phyloP scores from a whole-genome alignment of 768 basidiomycete species.

The Rhizopogon vesiculosus region DNA sequence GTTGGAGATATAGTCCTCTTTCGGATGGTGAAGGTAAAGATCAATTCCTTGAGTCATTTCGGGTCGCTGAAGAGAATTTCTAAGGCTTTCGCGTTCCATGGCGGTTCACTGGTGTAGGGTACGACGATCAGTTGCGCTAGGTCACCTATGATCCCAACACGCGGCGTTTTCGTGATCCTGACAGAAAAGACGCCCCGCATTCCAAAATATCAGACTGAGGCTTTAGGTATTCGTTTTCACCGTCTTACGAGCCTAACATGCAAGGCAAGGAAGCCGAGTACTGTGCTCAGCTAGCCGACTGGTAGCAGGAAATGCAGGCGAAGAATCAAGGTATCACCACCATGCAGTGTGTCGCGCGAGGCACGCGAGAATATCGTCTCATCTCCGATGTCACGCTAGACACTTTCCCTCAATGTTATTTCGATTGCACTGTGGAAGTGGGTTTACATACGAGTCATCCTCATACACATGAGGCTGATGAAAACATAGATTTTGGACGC shows the following conservation, averaged over 20 bases:
- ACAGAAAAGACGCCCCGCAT: conserved; percentile 32
- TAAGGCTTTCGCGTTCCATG: conserved; percentile 30
- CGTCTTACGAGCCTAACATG: conserved; percentile 38
- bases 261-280: conserved; percentile 35
- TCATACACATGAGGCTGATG: neutral
- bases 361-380: conserved; percentile 37
- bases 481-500: conserved; percentile 44
- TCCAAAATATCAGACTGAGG: conserved; percentile 25
- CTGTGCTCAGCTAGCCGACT: conserved; percentile 40
- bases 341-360: conserved; percentile 7
- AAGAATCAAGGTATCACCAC: conserved; percentile 11
- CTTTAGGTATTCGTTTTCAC: conserved; percentile 35
- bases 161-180: conserved; percentile 34
- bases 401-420: conserved; percentile 43
- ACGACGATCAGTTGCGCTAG: conserved; percentile 47
- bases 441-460: conserved; percentile 6
- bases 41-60: neutral
- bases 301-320: conserved; percentile 40
- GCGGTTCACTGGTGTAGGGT: conserved; percentile 38
- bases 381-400: conserved; percentile 47
- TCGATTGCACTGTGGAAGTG: conserved; percentile 64
- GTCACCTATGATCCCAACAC: conserved; percentile 44
- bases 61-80: neutral
- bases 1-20: conserved; percentile 50
- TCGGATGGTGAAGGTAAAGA: conserved; percentile 42